A percentile compares a stretch with the other conserved stretches of the same genome.
Evolutionary conservation across 352 stramenopile species (phyloP).

Genomic region (Phytopythium mirpurense): DNA sequence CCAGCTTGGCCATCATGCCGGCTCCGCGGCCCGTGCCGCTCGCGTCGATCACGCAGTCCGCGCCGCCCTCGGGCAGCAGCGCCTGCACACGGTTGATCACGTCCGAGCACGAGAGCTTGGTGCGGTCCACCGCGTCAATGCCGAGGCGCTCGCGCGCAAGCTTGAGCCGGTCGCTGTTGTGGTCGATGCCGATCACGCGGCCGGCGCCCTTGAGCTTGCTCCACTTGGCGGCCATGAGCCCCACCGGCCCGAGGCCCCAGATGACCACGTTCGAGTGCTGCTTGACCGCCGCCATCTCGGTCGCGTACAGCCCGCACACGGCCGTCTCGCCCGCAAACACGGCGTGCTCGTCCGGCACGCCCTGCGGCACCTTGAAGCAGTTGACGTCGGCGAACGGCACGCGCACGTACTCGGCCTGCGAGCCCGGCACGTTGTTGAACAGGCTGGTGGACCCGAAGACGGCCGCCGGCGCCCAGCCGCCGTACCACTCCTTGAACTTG

Average conservation of each 20-base stretch:
- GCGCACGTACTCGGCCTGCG: conserved; percentile 69
- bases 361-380: conserved; percentile 54
- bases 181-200: conserved; percentile 51
- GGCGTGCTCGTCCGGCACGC: conserved; percentile 55
- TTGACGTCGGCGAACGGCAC: conserved; percentile 72
- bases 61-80: conserved; percentile 42
- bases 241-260: conserved; percentile 63
- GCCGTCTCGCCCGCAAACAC: conserved; percentile 61
- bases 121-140: conserved; percentile 58
- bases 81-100: conserved; percentile 42
- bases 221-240: conserved; percentile 50
- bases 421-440: conserved; percentile 53
- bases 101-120: conserved; percentile 34
- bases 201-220: conserved; percentile 60
- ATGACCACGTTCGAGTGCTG: conserved; percentile 47
- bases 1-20: conserved; percentile 35
- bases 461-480: conserved; percentile 53
- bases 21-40: conserved; percentile 25
- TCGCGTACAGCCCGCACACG: conserved; percentile 49
- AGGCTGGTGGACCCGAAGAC: conserved; percentile 53
- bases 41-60: conserved; percentile 54
- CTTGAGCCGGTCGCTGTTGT: conserved; percentile 40
- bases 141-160: conserved; percentile 54
- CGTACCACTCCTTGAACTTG: conserved; percentile 60
- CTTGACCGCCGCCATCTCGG: conserved; percentile 46